Base-by-base conservation (phyloP, 169 alveolate genomes). In the Amoebophrya sp. region DNA sequence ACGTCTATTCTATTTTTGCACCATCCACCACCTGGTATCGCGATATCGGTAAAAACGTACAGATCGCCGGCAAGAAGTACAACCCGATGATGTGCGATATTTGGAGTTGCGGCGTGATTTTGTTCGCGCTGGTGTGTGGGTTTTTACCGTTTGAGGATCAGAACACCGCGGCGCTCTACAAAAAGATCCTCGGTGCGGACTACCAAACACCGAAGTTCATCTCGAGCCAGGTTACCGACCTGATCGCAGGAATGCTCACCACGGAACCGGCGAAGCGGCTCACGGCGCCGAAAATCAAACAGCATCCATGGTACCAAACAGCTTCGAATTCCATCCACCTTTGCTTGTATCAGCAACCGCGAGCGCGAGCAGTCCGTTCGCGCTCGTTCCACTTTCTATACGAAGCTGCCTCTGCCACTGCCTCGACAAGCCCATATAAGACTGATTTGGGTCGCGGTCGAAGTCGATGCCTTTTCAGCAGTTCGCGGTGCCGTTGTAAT, bases 51-150 rank as follows among this genome's bases (percentile, higher is more conserved):
- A n/a, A n/a, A n/a, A n/a, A n/a, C n/a, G n/a, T n/a, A n/a, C n/a
- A n/a, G n/a, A n/a, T n/a, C n/a, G n/a, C n/a, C 48, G 78, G 78
- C 4, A 58, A 58, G 23, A 58, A 58, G 34, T 58, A 58, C 23
- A 29, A 1, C 23, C 93, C 93, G 34, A 88, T 90, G 38, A 88
- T 88, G 93, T 90, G 88, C 41, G 93, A 91, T 31, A 88, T 91
- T 0, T 91, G 93, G 93, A 88, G 91, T 69, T 91, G 93, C 50
- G 93, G 99, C 0, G 96, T 97, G 20, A 95, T 96, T n/a, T 93
- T 97, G 31, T 97, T 91, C 91, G 98, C 99, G 0, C 92, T 97
- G 94, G 93, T 96, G 7, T 97, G 98, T 88, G 99, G 99, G 0
- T 96, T 94, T 93, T 93, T 97, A 0, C 99, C 99, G 50, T 97